Evolutionary conservation across 495 filamentous ascomycete genomes (phyloP).

Genomic region (Lentithecium fluviatile): DNA sequence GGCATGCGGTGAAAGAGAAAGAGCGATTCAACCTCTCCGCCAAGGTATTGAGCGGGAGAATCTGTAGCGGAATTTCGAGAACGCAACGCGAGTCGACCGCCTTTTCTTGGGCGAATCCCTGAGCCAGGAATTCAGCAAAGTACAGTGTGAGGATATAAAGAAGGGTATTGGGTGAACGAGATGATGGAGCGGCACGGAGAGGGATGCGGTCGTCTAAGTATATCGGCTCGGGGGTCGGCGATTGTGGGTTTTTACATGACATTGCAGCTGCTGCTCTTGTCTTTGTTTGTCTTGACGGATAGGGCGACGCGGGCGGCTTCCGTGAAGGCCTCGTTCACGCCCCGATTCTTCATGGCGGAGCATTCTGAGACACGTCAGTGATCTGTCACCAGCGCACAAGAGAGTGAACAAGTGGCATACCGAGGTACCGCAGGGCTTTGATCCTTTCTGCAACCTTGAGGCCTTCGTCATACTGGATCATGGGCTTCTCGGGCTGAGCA

Average conservation of each 20-base stretch:
- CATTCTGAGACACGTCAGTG: constrained; percentile 62
- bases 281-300: constrained; percentile 66
- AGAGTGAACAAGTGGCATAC: constrained; percentile 43
- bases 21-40: background rate
- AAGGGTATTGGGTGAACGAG: constrained; percentile 6
- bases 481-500: constrained; percentile 56
- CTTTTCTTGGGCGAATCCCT: no score
- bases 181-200: background rate
- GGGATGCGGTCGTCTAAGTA: background rate
- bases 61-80: no score
- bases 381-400: background rate
- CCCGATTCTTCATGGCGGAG: constrained; percentile 94
- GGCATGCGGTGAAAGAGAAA: background rate
- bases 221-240: background rate
- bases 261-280: constrained; percentile 37
- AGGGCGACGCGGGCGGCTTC: constrained; percentile 96
- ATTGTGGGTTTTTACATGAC: constrained; percentile 38
- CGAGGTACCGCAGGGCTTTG: constrained; percentile 82
- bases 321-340: constrained; percentile 97
- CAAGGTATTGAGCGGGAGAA: no score
- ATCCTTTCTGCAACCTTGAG: constrained; percentile 91
- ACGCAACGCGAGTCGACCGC: no score
- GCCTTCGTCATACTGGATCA: constrained; percentile 90
- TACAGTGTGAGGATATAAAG: background rate
- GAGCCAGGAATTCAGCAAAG: no score